Evolutionary conservation across 257 asterid genomes (phyloP), one percentile per base, ranked within the genome.

Genomic region (Solanum peruvianum): DNA sequence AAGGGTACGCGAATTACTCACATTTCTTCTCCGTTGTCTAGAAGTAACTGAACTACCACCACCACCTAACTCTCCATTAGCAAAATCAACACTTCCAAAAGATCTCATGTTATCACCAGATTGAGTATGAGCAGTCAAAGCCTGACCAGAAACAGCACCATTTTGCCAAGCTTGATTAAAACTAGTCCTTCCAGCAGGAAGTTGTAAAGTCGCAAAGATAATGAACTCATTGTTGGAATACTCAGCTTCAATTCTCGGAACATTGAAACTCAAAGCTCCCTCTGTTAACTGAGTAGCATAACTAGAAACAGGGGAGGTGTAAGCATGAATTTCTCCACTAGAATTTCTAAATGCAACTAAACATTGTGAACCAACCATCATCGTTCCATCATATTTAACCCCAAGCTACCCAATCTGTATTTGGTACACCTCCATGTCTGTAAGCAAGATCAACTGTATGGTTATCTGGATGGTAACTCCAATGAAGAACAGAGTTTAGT

Each of bases 141-240:
- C 10, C 64, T 52, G 87, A 0, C 93, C 94, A 11, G 91, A 69
- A 25, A 96, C 88, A 23, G 1, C 85, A 0, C 99, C 99, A 64
- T 72, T 64, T 72, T 96, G 99, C 99, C 98, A 96, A 3, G 92
- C 95, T 31, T 95, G 98, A 15, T 88, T 88, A 62, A 93, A 95
- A 29, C 89, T 90, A 1, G 98, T 93, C 12, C 86, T 56, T 7
- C 94, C 95, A 3, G 80, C 9, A 1, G 35, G 35, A 33, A 33
- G 5, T 33, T 33, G 5, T 3, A 33, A 33, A 33, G 35, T 33
- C 35, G 35, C 35, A 33, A 33, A 33, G 4, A 33, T 33, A 33
- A 33, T 33, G 4, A 3, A 33, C 35, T 33, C 35, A 33, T 33
- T 33, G 35, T 33, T 33, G 5, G 35, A 33, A 33, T 33, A 33